Evolutionary conservation across 2,329 filamentous ascomycete genomes (phyloP).

Genomic region (Colletotrichum gigasporum): DNA sequence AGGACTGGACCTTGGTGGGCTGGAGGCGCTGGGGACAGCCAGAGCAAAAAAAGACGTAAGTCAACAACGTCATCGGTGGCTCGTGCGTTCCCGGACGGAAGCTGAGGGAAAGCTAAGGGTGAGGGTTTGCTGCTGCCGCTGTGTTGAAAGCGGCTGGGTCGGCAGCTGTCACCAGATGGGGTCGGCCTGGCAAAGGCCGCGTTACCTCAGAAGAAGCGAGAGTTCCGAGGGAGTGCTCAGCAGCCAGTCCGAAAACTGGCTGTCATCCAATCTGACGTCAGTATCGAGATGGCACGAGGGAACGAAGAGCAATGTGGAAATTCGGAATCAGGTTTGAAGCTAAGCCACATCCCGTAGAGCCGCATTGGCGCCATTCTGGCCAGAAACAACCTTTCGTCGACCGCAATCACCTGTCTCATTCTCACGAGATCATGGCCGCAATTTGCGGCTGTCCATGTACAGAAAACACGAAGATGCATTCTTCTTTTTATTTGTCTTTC

Average conservation of each 20-base stretch:
- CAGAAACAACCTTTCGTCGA: too few species aligned
- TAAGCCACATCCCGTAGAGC: not conserved
- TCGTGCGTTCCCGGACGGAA: conserved; percentile 14
- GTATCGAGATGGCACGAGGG: not conserved
- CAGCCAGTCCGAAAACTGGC: conserved; percentile 4
- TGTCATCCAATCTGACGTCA: conserved; percentile 28
- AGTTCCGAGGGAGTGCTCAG: too few species aligned
- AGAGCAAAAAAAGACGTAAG: conserved; percentile 21
- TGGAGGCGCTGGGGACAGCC: conserved; percentile 4
- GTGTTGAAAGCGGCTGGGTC: not conserved
- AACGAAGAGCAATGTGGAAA: not conserved
- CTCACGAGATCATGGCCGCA: too few species aligned
- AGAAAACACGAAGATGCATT: not conserved
- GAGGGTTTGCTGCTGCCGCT: not conserved
- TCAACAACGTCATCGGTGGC: conserved; percentile 35
- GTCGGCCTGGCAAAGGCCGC: too few species aligned
- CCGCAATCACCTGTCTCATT: too few species aligned
- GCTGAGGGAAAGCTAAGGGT: too few species aligned
- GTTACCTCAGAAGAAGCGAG: not conserved
- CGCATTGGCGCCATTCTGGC: not conserved
- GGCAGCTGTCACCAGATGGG: conserved; percentile 16
- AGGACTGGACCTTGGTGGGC: conserved; percentile 12
- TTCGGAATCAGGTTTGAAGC: not conserved
- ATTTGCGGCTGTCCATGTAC: not conserved
- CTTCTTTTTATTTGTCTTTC: not conserved